Evolutionary conservation across 2,329 filamentous ascomycete genomes (phyloP).

Genomic region (Xylariaceae sp.): DNA sequence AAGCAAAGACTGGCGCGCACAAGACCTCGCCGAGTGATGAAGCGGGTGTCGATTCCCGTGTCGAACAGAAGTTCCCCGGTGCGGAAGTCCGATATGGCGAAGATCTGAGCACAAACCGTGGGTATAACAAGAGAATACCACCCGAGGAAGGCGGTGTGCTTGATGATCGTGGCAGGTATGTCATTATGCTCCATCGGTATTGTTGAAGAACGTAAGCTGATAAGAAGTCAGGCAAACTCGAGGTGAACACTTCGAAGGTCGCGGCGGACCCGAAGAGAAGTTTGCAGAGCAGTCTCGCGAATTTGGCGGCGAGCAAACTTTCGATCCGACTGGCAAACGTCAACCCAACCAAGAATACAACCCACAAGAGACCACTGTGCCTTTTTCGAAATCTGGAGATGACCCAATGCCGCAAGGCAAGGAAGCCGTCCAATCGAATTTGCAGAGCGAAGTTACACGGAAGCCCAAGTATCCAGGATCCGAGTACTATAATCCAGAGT

Average conservation of each 20-base stretch:
- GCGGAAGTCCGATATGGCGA: constrained; percentile 37
- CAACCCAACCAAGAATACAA: constrained; percentile 12
- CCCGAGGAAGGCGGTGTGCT: constrained; percentile 42
- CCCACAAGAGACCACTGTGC: constrained; percentile 26
- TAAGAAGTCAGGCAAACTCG: constrained; percentile 38
- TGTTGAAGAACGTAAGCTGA: background rate
- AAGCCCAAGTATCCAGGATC: constrained; percentile 39
- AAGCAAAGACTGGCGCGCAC: constrained; percentile 43
- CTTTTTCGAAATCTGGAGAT: constrained; percentile 18
- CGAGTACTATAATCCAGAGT: constrained; percentile 39
- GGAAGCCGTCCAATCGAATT: constrained; percentile 36
- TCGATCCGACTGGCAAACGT: constrained; percentile 17
- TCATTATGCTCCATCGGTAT: background rate
- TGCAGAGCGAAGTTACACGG: constrained; percentile 33
- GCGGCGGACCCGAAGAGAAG: constrained; percentile 42
- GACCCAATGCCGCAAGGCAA: constrained; percentile 35
- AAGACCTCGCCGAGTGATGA: constrained; percentile 38
- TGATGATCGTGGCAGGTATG: constrained; percentile 43
- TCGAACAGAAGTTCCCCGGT: constrained; percentile 42
- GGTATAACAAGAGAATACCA: constrained; percentile 45
- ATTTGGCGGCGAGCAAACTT: constrained; percentile 35
- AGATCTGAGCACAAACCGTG: constrained; percentile 42
- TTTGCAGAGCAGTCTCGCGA: constrained; percentile 26
- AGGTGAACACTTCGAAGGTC: constrained; percentile 41
- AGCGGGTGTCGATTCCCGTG: constrained; percentile 39